phyloP scores from a whole-genome alignment of 371 early-diverging fungal genomes.

The Apophysomyces ossiformis region DNA sequence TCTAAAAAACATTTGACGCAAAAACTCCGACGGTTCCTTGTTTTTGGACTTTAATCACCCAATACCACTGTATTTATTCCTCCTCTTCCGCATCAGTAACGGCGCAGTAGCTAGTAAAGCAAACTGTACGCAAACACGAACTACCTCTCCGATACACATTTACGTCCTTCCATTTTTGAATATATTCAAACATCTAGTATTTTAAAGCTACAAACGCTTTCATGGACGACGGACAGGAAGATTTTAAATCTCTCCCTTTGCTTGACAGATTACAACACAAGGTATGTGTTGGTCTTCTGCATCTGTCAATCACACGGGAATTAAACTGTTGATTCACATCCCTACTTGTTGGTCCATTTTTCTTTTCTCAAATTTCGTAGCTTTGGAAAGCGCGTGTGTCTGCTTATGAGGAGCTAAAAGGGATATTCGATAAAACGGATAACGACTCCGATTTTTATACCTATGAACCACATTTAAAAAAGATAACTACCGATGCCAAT shows the following conservation, averaged over 20 bases:
- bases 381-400: conserved; percentile 93
- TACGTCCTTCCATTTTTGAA: neutral
- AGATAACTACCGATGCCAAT: conserved; percentile 87
- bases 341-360: conserved; percentile 8
- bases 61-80: neutral
- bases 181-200: neutral
- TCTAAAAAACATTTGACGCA: neutral
- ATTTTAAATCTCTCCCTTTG: conserved; percentile 70
- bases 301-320: conserved; percentile 10
- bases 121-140: neutral
- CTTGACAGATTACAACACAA: conserved; percentile 74
- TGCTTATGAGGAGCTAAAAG: conserved; percentile 85
- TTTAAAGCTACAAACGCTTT: neutral
- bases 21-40: neutral
- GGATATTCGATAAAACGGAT: conserved; percentile 66
- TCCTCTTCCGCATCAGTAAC: neutral
- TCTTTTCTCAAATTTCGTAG: conserved; percentile 44
- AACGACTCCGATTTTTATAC: conserved; percentile 70
- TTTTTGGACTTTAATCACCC: neutral
- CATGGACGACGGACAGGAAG: conserved; percentile 59
- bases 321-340: conserved; percentile 10
- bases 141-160: neutral
- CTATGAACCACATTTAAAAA: conserved; percentile 74
- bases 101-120: conserved; percentile 1
- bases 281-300: conserved; percentile 42